phyloP scores from a whole-genome alignment of 2,329 filamentous ascomycete genomes.

The Fragosphaeria purpurea region DNA sequence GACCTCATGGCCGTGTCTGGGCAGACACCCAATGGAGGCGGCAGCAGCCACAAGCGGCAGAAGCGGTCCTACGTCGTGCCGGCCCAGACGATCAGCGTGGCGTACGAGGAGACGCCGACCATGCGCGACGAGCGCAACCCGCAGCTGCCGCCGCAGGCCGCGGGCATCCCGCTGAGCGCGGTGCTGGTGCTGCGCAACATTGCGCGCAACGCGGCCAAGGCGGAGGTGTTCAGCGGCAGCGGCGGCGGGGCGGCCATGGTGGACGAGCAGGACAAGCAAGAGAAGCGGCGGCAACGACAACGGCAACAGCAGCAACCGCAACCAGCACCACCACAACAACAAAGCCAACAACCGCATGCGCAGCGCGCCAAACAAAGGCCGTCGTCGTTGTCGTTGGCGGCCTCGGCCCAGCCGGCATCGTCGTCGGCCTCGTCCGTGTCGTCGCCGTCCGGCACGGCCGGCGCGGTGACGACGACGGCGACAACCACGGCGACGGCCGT shows the following conservation, averaged over 20 bases:
- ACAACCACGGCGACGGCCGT: background rate
- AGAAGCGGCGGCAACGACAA: slow-evolving; percentile 31
- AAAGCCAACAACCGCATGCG: slow-evolving; percentile 27
- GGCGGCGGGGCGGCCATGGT: background rate
- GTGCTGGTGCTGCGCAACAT: slow-evolving; percentile 72
- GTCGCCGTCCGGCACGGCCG: background rate
- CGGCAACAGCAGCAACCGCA: slow-evolving; percentile 27
- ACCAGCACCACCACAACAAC: slow-evolving; percentile 5
- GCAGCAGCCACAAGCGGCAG: slow-evolving; percentile 20
- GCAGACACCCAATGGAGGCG: background rate
- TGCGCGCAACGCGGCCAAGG: slow-evolving; percentile 56
- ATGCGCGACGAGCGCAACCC: slow-evolving; percentile 49
- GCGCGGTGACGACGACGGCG: no score
- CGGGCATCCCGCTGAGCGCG: slow-evolving; percentile 68
- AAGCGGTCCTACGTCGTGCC: slow-evolving; percentile 41
- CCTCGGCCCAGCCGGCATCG: no score
- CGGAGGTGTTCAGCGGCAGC: slow-evolving; percentile 27
- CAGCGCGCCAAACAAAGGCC: no score
- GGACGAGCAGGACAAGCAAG: slow-evolving; percentile 33
- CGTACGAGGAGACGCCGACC: slow-evolving; percentile 46
- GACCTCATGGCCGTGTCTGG: slow-evolving; percentile 7
- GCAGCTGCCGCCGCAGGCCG: slow-evolving; percentile 51
- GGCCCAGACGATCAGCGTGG: slow-evolving; percentile 44
- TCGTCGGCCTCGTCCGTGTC: background rate
- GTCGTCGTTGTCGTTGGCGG: no score